phyloP scores from a whole-genome alignment of 306 rosid species.

The Corylus americana region DNA sequence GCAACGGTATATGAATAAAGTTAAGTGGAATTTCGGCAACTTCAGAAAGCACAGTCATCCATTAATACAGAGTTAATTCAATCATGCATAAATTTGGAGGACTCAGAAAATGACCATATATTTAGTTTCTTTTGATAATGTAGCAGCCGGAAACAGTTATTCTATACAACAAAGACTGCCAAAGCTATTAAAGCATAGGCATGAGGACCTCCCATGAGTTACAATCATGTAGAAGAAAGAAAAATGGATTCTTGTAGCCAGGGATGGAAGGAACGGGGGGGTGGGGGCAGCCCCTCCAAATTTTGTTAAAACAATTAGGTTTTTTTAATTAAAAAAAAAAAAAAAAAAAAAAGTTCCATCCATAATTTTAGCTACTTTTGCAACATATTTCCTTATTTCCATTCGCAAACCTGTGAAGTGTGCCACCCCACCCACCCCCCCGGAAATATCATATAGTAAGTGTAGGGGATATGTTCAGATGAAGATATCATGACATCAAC shows the following conservation, averaged over 20 bases:
- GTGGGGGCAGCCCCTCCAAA: too few relatives aligned
- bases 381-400: not conserved
- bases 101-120: not conserved
- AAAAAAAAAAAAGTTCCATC: too few relatives aligned
- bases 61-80: not conserved
- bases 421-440: not conserved
- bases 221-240: not conserved
- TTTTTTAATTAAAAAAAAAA: too few relatives aligned
- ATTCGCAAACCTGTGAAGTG: not conserved
- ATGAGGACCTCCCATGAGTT: not conserved
- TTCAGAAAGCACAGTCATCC: constrained; percentile 5
- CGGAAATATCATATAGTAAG: not conserved
- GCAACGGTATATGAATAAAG: too few relatives aligned
- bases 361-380: not conserved
- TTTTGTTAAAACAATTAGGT: too few relatives aligned
- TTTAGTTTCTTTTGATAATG: not conserved
- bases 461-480: not conserved
- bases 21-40: not conserved
- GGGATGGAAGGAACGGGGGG: too few relatives aligned
- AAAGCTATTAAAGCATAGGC: not conserved
- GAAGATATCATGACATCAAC: not conserved
- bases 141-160: not conserved
- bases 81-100: not conserved
- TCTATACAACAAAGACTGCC: not conserved
- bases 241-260: not conserved